Base-by-base conservation (phyloP, 176 grass and related monocot genomes). In the Alloteropsis semialata region DNA sequence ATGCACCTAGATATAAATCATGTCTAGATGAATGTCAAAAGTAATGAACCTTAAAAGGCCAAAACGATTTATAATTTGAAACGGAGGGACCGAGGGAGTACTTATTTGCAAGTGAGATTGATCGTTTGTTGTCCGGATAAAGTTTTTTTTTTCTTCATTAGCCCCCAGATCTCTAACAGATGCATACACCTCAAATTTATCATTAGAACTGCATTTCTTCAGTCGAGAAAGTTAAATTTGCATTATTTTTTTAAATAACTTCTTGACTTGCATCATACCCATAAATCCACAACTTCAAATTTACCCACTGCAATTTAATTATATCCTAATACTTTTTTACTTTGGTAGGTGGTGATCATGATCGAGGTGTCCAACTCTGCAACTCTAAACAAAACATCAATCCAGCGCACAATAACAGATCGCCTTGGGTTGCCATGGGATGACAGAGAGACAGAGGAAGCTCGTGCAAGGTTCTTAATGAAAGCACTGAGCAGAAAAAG, bases 311-410 rank as follows among this genome's bases (percentile, higher is more conserved):
- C n/a, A 72, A 0, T 30, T 79, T 63, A 51, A 42, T 10, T 42
- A 12, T 18, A 18, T 43, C 34, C 45, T 86, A 65, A 72, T 19
- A 63, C 25, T 12, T 41, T 85, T 27, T 61, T 71, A 54, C 27
- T 73, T 65, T 80, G 59, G 13, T 72, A 90, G 69, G 89, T 87
- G 37, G 92, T 87, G 41, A 94, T 94, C 50, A 83, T 87, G 72
- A 70, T 92, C 3, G 81, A 91, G 18, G 81, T 94, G 29, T 91
- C 92, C 37, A 94, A 88, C 36, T 77, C 72, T 5, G 57, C 24
- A 75, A 84, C 46, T 43, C 78, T 88, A 64, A 89, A 87, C 38
- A 56, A 72, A 21, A 33, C 3, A 58, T 73, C 34, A 7, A 89
- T 94, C 21, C 92, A 94, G 63, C 48, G 22, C 17, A 72, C 8